phyloP scores from a whole-genome alignment of 441 rosid species.

The Manihot esculenta region DNA sequence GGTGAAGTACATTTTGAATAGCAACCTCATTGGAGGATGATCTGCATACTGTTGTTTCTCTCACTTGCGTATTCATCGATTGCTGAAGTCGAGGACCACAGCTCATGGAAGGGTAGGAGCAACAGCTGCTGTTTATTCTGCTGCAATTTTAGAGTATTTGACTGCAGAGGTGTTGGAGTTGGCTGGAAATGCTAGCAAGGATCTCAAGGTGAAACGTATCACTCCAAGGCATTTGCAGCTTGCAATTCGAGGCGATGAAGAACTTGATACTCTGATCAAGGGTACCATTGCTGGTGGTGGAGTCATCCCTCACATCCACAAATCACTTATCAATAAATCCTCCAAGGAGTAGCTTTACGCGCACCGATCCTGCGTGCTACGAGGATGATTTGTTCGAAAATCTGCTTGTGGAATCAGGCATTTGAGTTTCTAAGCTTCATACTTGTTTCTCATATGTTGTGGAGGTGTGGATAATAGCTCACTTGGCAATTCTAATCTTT shows the following conservation, averaged over 20 bases:
- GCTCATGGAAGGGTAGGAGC: constrained; percentile 26
- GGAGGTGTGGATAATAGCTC: background rate
- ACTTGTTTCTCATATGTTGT: background rate
- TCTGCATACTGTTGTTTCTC: too few species aligned
- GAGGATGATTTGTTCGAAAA: background rate
- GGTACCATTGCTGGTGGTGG: constrained; percentile 27
- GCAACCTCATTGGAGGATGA: too few species aligned
- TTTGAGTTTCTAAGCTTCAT: background rate
- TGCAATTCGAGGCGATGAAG: too few species aligned
- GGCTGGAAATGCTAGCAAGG: constrained; percentile 27
- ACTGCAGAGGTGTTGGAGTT: constrained; percentile 24
- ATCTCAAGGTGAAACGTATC: too few species aligned
- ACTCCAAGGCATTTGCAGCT: too few species aligned
- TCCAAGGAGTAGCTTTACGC: constrained; percentile 13
- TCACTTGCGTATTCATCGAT: constrained; percentile 14
- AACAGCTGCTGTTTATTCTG: constrained; percentile 23
- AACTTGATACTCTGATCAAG: too few species aligned
- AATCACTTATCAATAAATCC: constrained; percentile 22
- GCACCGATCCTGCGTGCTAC: too few species aligned
- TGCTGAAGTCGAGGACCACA: constrained; percentile 17
- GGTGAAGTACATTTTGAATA: too few species aligned
- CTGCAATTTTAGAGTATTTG: constrained; percentile 24
- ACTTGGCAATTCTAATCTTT: background rate
- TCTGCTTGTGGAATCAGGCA: background rate
- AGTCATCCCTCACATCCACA: constrained; percentile 26